A percentile compares a stretch with the other conserved stretches of the same genome.
phyloP scores from a whole-genome alignment of 257 asterid genomes.

The Solanum arcanum region DNA sequence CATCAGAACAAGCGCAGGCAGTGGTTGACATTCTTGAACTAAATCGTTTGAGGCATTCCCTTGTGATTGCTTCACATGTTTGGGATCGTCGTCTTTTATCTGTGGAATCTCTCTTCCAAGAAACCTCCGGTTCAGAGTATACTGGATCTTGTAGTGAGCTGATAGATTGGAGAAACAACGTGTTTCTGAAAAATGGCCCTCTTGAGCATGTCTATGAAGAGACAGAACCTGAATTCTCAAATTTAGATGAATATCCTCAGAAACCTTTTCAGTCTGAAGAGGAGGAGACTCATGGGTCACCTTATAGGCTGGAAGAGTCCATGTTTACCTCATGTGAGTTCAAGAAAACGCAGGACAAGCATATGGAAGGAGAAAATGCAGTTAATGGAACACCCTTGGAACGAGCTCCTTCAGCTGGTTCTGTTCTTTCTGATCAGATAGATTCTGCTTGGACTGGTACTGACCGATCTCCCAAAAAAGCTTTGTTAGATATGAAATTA shows the following conservation, averaged over 20 bases:
- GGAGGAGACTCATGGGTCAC: background rate
- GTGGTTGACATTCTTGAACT: constrained; percentile 65
- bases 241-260: constrained; percentile 7
- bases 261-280: constrained; percentile 12
- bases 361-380: constrained; percentile 8
- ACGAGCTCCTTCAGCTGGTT: constrained; percentile 56
- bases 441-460: constrained; percentile 95
- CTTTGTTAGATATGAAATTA: constrained; percentile 4
- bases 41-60: constrained; percentile 66
- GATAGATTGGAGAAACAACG: constrained; percentile 20
- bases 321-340: constrained; percentile 4
- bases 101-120: constrained; percentile 46
- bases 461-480: constrained; percentile 22
- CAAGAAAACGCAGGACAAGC: constrained; percentile 5
- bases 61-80: constrained; percentile 41
- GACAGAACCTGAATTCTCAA: constrained; percentile 13
- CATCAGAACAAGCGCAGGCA: constrained; percentile 12
- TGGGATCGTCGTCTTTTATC: constrained; percentile 60
- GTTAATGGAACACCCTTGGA: constrained; percentile 24
- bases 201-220: constrained; percentile 24
- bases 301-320: constrained; percentile 9
- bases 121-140: constrained; percentile 19
- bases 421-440: constrained; percentile 74
- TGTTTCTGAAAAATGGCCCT: constrained; percentile 11
- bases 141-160: constrained; percentile 6